Conservation (phyloP, 805 yeast genomes). For the Diddensiella santjacobensis region DNA sequence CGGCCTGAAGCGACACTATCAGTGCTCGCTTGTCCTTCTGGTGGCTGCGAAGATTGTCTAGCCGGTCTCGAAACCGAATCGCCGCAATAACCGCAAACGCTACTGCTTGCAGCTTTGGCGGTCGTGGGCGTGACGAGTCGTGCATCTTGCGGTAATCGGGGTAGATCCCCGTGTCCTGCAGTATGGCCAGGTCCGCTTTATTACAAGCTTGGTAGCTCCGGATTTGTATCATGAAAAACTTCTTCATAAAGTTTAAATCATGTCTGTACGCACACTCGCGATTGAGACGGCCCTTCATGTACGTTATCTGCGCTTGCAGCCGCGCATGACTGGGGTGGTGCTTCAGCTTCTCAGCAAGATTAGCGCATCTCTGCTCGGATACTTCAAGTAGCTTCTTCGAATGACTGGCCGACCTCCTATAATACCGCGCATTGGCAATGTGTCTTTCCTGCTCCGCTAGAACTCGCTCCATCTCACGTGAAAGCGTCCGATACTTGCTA, state of each 20-base stretch:
- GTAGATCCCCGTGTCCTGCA: conserved; percentile 22
- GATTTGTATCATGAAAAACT: conserved; percentile 29
- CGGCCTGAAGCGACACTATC: not conserved
- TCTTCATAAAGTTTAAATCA: conserved; percentile 35
- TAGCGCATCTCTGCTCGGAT: too few species aligned
- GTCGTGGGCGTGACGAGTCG: conserved; percentile 1
- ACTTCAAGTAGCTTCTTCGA: too few species aligned
- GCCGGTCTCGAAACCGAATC: conserved; percentile 28
- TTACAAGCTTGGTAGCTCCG: conserved; percentile 30
- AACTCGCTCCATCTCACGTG: too few species aligned
- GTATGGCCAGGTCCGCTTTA: conserved; percentile 28
- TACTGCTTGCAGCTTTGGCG: conserved; percentile 25
- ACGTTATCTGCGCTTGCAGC: conserved; percentile 21
- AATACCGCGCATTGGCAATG: too few species aligned
- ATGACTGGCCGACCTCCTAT: too few species aligned
- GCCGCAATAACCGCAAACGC: conserved; percentile 31
- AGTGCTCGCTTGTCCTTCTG: not conserved
- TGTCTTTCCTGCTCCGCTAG: too few species aligned
- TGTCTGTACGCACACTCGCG: conserved; percentile 23
- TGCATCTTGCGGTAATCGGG: conserved; percentile 12
- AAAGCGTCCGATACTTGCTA: too few species aligned
- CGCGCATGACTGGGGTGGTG: too few species aligned
- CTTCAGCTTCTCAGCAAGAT: too few species aligned
- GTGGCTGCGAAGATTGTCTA: conserved; percentile 13
- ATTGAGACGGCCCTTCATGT: conserved; percentile 19